phyloP scores from a whole-genome alignment of 768 basidiomycete species.

The Lyophyllum semitale region DNA sequence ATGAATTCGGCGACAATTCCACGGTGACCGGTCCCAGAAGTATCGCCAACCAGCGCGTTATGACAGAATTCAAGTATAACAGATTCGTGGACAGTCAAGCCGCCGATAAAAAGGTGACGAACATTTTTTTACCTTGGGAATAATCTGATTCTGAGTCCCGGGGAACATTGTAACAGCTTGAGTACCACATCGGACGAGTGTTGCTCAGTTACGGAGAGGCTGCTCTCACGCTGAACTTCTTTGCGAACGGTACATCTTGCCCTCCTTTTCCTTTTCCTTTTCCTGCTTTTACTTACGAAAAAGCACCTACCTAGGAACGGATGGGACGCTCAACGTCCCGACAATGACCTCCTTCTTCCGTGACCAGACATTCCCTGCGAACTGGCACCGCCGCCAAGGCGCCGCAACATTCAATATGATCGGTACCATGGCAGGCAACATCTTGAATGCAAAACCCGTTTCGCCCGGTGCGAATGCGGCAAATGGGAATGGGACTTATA shows the following conservation, averaged over 20 bases:
- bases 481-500: too few relatives aligned
- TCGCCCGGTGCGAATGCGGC: too few relatives aligned
- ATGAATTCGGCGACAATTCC: conserved; percentile 13
- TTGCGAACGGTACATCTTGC: conserved; percentile 14
- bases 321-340: conserved; percentile 10
- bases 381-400: conserved; percentile 12
- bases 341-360: conserved; percentile 17
- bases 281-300: background rate
- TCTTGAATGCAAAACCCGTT: too few relatives aligned
- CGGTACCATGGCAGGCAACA: too few relatives aligned
- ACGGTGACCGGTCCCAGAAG: conserved; percentile 14
- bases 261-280: too few relatives aligned
- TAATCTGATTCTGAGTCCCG: background rate
- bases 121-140: background rate
- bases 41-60: conserved; percentile 7
- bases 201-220: conserved; percentile 16
- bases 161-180: conserved; percentile 4
- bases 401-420: too few relatives aligned
- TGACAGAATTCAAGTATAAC: conserved; percentile 15
- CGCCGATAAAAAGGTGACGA: conserved; percentile 4
- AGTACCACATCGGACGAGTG: conserved; percentile 15
- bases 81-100: conserved; percentile 10
- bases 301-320: conserved; percentile 12
- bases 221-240: conserved; percentile 15
- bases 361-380: conserved; percentile 13